Percentiles rank a stretch among this genome's conserved stretches.
These are phyloP conservation scores for Vickermania ingenoplastis DNA, from an alignment of 208 protist genomes.

Conservation along the genomic window DNA sequence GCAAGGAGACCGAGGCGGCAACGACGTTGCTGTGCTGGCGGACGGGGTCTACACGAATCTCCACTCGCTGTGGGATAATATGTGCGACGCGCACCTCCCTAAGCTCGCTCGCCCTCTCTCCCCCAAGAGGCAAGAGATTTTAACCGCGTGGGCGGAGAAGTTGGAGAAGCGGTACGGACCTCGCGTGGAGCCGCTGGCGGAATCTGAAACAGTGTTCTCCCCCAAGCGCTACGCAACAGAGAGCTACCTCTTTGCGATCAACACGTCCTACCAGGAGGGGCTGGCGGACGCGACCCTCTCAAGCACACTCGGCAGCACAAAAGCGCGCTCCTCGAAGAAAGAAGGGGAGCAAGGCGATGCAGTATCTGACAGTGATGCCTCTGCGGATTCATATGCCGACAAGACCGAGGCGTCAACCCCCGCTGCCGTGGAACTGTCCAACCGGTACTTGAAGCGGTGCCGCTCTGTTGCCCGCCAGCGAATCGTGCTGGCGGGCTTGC, in stretches of 20 bases:
- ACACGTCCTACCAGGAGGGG: slow-evolving; percentile 53
- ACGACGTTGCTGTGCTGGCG: slow-evolving; percentile 28
- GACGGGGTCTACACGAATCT: slow-evolving; percentile 27
- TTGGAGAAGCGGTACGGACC: slow-evolving; percentile 59
- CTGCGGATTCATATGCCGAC: background rate
- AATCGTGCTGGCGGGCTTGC: slow-evolving; percentile 52
- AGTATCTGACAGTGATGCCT: background rate
- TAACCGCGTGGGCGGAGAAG: slow-evolving; percentile 31
- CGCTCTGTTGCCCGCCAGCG: slow-evolving; percentile 32
- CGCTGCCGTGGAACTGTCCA: slow-evolving; percentile 11
- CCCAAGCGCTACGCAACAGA: slow-evolving; percentile 31
- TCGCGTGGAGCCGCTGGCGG: slow-evolving; percentile 6
- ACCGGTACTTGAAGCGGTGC: slow-evolving; percentile 48
- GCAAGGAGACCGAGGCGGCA: slow-evolving; percentile 68
- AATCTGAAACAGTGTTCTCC: slow-evolving; percentile 1
- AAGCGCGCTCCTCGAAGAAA: background rate
- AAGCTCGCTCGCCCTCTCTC: slow-evolving; percentile 31
- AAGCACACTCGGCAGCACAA: background rate
- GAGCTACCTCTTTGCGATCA: slow-evolving; percentile 50
- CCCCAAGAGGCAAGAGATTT: slow-evolving; percentile 14
- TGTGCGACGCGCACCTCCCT: slow-evolving; percentile 26
- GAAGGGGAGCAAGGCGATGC: background rate
- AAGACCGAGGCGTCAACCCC: background rate
- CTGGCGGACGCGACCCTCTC: background rate
- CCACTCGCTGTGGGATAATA: slow-evolving; percentile 75